Conservation (phyloP, 2,329 filamentous ascomycete genomes). For the Neophaeococcomyces aloes region DNA sequence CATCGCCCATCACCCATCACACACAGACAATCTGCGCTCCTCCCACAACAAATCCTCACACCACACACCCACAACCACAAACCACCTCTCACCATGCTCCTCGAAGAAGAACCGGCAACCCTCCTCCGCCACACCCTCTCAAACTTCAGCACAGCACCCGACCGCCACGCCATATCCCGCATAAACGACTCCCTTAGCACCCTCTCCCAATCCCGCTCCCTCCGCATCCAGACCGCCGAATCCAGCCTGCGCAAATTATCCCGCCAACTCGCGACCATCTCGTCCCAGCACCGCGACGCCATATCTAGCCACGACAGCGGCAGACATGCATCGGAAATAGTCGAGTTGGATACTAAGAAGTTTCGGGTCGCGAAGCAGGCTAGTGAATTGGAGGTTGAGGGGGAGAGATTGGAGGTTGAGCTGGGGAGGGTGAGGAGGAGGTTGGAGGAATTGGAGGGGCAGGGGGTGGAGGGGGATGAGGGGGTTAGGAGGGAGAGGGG, state of each 20-base stretch:
- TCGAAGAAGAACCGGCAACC: constrained; percentile 87
- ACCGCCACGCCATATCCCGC: constrained; percentile 73
- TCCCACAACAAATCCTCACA: not conserved
- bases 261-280: constrained; percentile 64
- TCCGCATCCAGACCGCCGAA: constrained; percentile 63
- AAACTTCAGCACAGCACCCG: constrained; percentile 90
- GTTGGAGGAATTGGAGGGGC: constrained; percentile 68
- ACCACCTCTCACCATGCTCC: constrained; percentile 57
- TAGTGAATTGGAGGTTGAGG: constrained; percentile 81
- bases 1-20: no score
- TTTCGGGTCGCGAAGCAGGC: constrained; percentile 90
- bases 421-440: constrained; percentile 62
- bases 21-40: no score
- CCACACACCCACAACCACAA: not conserved
- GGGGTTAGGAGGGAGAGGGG: constrained; percentile 41
- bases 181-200: constrained; percentile 74
- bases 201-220: constrained; percentile 71
- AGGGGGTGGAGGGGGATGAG: constrained; percentile 64
- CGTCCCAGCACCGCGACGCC: constrained; percentile 66
- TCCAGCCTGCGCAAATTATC: constrained; percentile 58
- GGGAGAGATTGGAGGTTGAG: constrained; percentile 77
- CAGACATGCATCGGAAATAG: constrained; percentile 72
- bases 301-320: constrained; percentile 60
- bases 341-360: constrained; percentile 81
- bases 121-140: constrained; percentile 83